Evolutionary conservation across 2,329 filamentous ascomycete species (phyloP), one percentile per base, ranked within the genome.

Genomic region (Sporothrix brasiliensis): DNA sequence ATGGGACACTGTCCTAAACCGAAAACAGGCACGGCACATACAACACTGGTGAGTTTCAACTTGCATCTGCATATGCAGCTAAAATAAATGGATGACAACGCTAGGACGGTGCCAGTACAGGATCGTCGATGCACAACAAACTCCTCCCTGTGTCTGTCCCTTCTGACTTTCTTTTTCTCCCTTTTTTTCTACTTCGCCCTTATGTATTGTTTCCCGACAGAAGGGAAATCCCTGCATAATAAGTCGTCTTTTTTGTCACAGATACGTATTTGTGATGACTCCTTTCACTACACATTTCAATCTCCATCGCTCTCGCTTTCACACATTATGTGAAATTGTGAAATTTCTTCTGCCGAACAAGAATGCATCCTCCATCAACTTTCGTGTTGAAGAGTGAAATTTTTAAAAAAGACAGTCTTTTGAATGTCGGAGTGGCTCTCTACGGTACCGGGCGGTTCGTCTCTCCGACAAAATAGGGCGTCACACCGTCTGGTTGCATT

Each of bases 51-150:
- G 61, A 39, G 47, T 63, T 49, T 34, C 63, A 14, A 67, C 63
- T 19, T 30, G 63, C 63, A n/a, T 67, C 49, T 67, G 49, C 63
- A 53, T 67, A 67, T 67, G 63, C 63, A 67, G 63, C 63, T 67
- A 53, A 53, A 41, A 39, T 39, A 52, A 52, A 53, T 44, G 41
- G 41, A 10, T 39, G 27, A 16, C 63, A 53, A 24, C 49, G 11
- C 63, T 67, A 53, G 30, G 63, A 67, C 63, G 10, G 16, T 39
- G 47, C 39, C 11, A 11, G 47, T 67, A 49, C 63, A 53, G 30
- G 63, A 67, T 67, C 66, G 66, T 34, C 52, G 34, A 49, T 56
- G 30, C 63, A 34, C 63, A 67, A 41, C 41, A 19, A 58, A 60
- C 41, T 27, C 30, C 16, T 61, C 49, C 54, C n/a, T 13, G n/a